phyloP scores from a whole-genome alignment of 257 asterid genomes.

The Jasminum sambac region DNA sequence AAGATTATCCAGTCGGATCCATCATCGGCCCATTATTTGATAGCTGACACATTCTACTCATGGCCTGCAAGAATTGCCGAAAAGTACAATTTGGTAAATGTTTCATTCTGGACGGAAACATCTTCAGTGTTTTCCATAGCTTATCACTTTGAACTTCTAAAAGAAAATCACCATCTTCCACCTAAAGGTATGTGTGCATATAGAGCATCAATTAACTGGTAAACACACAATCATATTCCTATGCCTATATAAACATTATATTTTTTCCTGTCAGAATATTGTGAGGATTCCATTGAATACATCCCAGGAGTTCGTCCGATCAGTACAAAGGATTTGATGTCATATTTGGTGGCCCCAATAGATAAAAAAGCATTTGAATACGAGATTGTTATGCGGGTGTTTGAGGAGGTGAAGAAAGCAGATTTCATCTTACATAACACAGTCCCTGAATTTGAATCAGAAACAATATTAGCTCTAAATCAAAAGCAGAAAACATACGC shows the following conservation, averaged over 20 bases:
- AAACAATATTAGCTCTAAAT: constrained; percentile 37
- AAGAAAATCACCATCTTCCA: constrained; percentile 45
- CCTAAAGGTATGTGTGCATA: constrained; percentile 23
- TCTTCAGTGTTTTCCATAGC: constrained; percentile 48
- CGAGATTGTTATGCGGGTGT: constrained; percentile 39
- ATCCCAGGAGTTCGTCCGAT: constrained; percentile 60
- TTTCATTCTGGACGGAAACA: constrained; percentile 65
- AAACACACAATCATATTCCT: too few relatives aligned
- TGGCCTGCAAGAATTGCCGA: constrained; percentile 46
- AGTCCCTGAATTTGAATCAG: constrained; percentile 53
- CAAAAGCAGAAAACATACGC: constrained; percentile 46
- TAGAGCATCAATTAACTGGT: not conserved
- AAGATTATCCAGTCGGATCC: constrained; percentile 23
- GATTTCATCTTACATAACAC: constrained; percentile 63
- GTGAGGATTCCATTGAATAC: constrained; percentile 43
- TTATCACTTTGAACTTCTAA: constrained; percentile 49
- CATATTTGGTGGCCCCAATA: constrained; percentile 34
- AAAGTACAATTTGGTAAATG: constrained; percentile 43
- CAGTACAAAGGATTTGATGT: constrained; percentile 53
- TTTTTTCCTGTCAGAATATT: constrained; percentile 11
- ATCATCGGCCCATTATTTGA: constrained; percentile 34
- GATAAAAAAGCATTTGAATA: constrained; percentile 33
- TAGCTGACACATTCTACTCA: constrained; percentile 46
- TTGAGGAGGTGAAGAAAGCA: constrained; percentile 42
- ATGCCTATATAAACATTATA: not conserved